A percentile compares a stretch with the other conserved stretches of the same genome.
phyloP scores from a whole-genome alignment of 1,284 basidiomycete species.

The Trichosporon asahii region DNA sequence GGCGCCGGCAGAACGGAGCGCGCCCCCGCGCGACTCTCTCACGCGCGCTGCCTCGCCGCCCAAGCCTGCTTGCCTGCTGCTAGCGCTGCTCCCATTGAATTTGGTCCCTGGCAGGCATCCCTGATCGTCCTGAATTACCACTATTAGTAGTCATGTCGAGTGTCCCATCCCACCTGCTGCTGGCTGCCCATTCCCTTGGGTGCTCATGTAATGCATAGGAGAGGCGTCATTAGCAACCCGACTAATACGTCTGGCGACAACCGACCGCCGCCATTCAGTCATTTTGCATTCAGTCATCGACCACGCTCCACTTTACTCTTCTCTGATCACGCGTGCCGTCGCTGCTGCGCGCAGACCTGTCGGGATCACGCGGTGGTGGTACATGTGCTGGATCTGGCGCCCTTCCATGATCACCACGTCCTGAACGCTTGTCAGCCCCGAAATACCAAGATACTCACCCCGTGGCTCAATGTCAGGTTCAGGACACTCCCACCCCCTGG shows the following conservation, averaged over 20 bases:
- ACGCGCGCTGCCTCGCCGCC: background rate
- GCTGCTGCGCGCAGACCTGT: conserved; percentile 40
- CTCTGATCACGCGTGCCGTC: conserved; percentile 35
- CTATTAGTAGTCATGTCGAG: conserved; percentile 1
- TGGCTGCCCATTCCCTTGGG: background rate
- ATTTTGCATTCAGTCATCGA: background rate
- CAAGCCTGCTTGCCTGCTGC: background rate
- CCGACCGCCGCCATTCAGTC: background rate
- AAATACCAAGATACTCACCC: conserved; percentile 12
- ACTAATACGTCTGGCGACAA: background rate
- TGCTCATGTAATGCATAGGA: background rate
- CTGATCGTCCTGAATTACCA: conserved; percentile 8
- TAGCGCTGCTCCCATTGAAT: too few species aligned
- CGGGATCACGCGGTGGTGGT: conserved; percentile 41
- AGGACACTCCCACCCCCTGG: conserved; percentile 7
- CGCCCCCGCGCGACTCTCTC: background rate
- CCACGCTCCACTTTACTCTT: background rate
- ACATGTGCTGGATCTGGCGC: conserved; percentile 34
- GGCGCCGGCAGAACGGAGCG: background rate
- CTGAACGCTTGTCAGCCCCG: conserved; percentile 21
- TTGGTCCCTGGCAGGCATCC: background rate
- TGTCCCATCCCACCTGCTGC: background rate
- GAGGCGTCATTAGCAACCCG: background rate
- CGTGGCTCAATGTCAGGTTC: conserved; percentile 17
- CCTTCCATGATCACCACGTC: conserved; percentile 47